Conservation (phyloP, 768 basidiomycete genomes). For the Pholiota molesta region DNA sequence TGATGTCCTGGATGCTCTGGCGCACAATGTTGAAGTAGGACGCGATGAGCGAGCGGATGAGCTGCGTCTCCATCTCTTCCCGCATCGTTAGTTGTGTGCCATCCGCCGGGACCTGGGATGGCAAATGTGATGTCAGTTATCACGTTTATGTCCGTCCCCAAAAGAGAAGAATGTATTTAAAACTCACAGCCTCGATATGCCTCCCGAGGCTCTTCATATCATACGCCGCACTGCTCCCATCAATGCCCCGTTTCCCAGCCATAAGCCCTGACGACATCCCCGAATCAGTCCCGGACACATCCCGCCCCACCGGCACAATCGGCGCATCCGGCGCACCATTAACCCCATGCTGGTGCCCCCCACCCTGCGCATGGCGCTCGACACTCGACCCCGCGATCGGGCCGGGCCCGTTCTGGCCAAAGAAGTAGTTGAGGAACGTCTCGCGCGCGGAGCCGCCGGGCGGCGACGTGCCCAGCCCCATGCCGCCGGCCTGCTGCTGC, state of each 20-base stretch:
- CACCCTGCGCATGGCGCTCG: slow-evolving; percentile 34
- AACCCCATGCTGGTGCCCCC: slow-evolving; percentile 13
- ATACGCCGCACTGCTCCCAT: slow-evolving; percentile 83
- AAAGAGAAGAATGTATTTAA: not conserved
- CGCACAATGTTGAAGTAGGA: slow-evolving; percentile 97
- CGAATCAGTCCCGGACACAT: slow-evolving; percentile 59
- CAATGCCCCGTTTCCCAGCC: slow-evolving; percentile 66
- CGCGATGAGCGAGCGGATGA: slow-evolving; percentile 93
- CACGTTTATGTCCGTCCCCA: not conserved
- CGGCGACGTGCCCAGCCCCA: slow-evolving; percentile 34
- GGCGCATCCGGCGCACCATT: slow-evolving; percentile 17
- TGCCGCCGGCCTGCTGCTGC: slow-evolving; percentile 11
- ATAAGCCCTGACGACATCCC: slow-evolving; percentile 60
- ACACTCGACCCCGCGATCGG: slow-evolving; percentile 62
- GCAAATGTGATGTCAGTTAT: not conserved
- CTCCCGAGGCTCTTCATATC: slow-evolving; percentile 99
- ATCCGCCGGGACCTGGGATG: slow-evolving; percentile 58
- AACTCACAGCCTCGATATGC: slow-evolving; percentile 94
- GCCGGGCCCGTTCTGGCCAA: slow-evolving; percentile 87
- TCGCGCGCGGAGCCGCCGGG: slow-evolving; percentile 72
- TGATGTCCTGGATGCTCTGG: slow-evolving; percentile 94
- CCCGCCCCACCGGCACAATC: slow-evolving; percentile 61
- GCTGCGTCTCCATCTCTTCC: slow-evolving; percentile 95
- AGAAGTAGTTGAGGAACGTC: slow-evolving; percentile 97
- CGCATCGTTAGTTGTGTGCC: slow-evolving; percentile 68